Evolutionary conservation across 768 basidiomycete genomes (phyloP), one percentile per base, ranked within the genome.

Genomic region (Clitopilus hobsonii): DNA sequence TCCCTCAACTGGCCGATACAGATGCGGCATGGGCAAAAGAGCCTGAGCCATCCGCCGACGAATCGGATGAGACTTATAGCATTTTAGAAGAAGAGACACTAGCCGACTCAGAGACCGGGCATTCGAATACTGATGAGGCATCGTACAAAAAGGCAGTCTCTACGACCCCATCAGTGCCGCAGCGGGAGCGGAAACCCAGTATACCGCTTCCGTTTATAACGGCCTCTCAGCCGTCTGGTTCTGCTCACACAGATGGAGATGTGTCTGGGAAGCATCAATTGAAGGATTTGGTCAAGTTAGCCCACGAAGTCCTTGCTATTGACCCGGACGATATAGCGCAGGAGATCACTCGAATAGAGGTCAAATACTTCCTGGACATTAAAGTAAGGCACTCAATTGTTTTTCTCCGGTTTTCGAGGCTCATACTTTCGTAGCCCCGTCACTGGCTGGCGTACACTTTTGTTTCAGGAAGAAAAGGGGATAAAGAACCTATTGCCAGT

Each of bases 391-490:
- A 27, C 13, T 25, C 51, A 49, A 41, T 58, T 30, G 14, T 23
- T 29, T 16, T 50, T 14, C 11, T 51, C 23, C 30, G 29, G 5
- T 27, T 51, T 26, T 1, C 49, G 27, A 27, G 16, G 5, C 29
- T 24, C 5, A 28, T 10, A 27, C 14, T 10, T n/a, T 13, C 22
- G 18, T 27, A 95, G 92, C 91, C 94, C 23, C 82, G 94, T 52
- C 86, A 96, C 65, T 92, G 93, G 86, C 77, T 96, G 18, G 78
- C 86, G 51, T 91, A 89, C 67, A 89, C 84, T 27, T 85, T 88
- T 65, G 81, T 78, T 56, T 82, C 81, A 11, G 84, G 83, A 41
- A 83, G 81, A 62, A 89, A 86, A 65, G 79, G 84, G 52, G 79
- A 82, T 58, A 75, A 69, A 13, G 88, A 91, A 60, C 79, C 89